Conservation (phyloP, 306 rosid genomes). For the Castanea mollissima region DNA sequence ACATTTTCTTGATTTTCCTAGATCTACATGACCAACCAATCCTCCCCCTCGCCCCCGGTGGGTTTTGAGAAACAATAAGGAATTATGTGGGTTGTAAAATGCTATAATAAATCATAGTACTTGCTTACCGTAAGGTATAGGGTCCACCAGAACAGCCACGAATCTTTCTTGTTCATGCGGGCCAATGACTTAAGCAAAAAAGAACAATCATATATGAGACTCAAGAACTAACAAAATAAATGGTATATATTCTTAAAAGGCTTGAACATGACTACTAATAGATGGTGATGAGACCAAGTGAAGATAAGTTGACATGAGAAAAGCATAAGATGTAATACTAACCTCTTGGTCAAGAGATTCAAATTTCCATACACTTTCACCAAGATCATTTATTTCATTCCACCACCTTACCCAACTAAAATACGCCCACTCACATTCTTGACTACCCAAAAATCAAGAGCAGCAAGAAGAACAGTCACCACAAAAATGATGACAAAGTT, state of each 20-base stretch:
- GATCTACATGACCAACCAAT: not conserved
- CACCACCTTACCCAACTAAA: constrained; percentile 98
- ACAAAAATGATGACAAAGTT: constrained; percentile 97
- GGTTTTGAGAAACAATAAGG: not conserved
- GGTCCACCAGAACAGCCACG: constrained; percentile 99
- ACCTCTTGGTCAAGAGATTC: constrained; percentile 99
- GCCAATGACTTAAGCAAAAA: constrained; percentile 64
- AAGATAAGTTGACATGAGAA: constrained; percentile 10
- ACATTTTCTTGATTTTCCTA: not conserved
- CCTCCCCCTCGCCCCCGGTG: too few species aligned
- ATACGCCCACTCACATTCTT: constrained; percentile 98
- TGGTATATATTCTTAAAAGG: constrained; percentile 1
- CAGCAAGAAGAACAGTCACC: constrained; percentile 94
- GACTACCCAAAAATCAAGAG: constrained; percentile 98
- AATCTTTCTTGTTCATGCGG: constrained; percentile 95
- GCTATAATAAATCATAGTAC: constrained; percentile 5
- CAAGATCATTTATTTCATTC: constrained; percentile 96
- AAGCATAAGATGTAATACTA: constrained; percentile 15
- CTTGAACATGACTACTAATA: not conserved
- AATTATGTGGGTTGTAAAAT: not conserved
- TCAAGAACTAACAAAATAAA: constrained; percentile 8
- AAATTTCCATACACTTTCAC: constrained; percentile 97
- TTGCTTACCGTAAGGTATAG: constrained; percentile 77
- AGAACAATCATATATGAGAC: constrained; percentile 16
- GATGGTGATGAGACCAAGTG: not conserved